Evolutionary conservation across 2,329 filamentous ascomycete species (phyloP).

Genomic region (Colletotrichum liaoningense): DNA sequence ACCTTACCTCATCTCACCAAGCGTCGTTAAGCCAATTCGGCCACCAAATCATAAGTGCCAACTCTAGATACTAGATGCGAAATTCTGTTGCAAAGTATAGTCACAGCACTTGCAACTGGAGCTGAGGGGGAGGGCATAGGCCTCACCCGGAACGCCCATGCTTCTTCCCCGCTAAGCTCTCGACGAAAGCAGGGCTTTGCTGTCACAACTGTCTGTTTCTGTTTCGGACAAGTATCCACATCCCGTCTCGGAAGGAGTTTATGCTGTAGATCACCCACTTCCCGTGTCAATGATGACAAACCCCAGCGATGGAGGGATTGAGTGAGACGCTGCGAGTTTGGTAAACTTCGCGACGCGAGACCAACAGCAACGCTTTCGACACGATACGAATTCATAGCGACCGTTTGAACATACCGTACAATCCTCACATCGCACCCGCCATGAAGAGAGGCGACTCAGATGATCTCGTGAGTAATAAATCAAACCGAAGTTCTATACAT

Average conservation of each 20-base stretch:
- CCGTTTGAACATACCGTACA: background rate
- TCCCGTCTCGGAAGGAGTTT: slow-evolving; percentile 1
- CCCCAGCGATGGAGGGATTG: background rate
- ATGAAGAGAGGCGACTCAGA: background rate
- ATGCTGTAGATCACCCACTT: background rate
- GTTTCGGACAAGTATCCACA: background rate
- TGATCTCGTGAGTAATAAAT: background rate
- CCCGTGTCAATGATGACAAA: background rate
- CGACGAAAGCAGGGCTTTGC: background rate
- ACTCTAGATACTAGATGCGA: too few species aligned
- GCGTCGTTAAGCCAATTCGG: too few species aligned
- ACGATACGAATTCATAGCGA: background rate
- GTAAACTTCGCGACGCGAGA: background rate
- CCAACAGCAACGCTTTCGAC: background rate
- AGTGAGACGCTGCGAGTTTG: background rate
- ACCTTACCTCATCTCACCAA: too few species aligned
- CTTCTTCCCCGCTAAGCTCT: background rate
- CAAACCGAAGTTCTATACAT: rapidly evolving
- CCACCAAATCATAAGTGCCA: too few species aligned
- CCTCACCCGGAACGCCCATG: background rate
- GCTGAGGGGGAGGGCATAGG: background rate
- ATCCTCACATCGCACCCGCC: background rate
- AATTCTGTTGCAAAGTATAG: too few species aligned
- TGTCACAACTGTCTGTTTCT: slow-evolving; percentile 2
- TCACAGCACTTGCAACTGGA: too few species aligned